Base-by-base conservation (phyloP, 1,139 yeast genomes). In the Casaregolazyma lundiana region DNA sequence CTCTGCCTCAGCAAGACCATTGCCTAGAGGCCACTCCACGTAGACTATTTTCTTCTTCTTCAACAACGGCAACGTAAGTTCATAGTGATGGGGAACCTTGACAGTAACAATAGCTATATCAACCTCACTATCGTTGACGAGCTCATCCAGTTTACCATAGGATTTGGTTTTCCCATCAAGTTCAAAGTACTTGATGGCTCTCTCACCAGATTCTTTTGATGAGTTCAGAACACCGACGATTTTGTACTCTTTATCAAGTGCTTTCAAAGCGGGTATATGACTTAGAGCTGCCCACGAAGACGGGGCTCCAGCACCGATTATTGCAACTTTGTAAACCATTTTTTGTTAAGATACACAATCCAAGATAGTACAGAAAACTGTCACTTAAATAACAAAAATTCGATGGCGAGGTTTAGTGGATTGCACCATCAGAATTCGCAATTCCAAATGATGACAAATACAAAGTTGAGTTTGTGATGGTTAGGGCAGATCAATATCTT, bases 21-120 rank as follows among this genome's bases (percentile, higher is more conserved):
- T 29, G 11, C 38, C 43, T 6, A 40, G 21, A 6, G 43, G 38
- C 43, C 43, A 40, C 35, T 40, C 43, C 38, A 40, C 37, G 17
- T 40, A 40, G 2, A 40, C 17, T 4, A n/a, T 17, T 32, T 40
- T 40, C 38, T 21, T 21, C 4, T 35, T 21, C 15, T 29, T 19
- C 16, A 40, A 16, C 15, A 40, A 29, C 7, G 43, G 43, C 19
- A 13, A 18, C 4, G 38, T n/a, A 5, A 30, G 37, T 20, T 24
- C 38, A 40, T 26, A 40, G 15, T 40, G 43, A 15, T 40, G 7
- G 8, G 37, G 37, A 11, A 40, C 38, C 43, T 40, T 40, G 11
- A 40, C 43, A 30, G 43, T 15, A 6, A 40, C 38, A n/a, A 40
- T 17, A 5, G 19, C 43, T n/a, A 40, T 5, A 20, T 40, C 43